Evolutionary conservation across 768 basidiomycete genomes (phyloP), one percentile per base, ranked within the genome.

Genomic region (Lactifluus piperatus): DNA sequence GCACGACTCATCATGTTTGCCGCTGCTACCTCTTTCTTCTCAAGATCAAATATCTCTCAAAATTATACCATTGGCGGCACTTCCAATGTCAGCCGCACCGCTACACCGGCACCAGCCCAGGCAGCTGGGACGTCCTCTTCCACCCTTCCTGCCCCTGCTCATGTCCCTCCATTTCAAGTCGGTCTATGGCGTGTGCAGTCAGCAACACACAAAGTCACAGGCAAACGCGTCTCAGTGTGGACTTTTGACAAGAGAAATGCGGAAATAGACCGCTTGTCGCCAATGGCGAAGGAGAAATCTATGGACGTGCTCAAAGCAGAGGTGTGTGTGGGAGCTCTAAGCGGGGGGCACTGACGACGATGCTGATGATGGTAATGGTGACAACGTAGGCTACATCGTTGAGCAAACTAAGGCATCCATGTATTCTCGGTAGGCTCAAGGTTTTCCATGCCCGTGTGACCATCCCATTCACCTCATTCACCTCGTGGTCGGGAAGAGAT

Each of bases 151-250:
- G 55, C 74, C 5, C 67, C 72, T 9, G 67, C 71, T 4, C 67
- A 68, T 47, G 74, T 79, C 20, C 80, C 82, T 6, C 69, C 86
- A 14, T 82, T 89, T 60, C 76, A 74, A 63, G 82, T 94, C 9
- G 95, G 95, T 2, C 73, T 91, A 54, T 98, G 97, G 97, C 86
- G 79, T 67, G 87, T 98, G 0, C 84, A 93, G 62, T 78, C 83
- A 1, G 97, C 88, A 2, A 81, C 79, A 20, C 94, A 97, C 73
- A 95, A 92, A 74, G 83, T 87, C 53, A 97, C 90, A 2, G 81
- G 79, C 63, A 97, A 97, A 72, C 85, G 84, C 57, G 94, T 97
- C 5, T 89, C 86, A 18, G 85, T 99, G 18, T 99, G 95, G 95
- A 79, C 80, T 27, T 88, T 89, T 64, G 94, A 98, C 69, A 97